phyloP scores from a whole-genome alignment of 2,329 filamentous ascomycete species.

The Bisporella sp. region DNA sequence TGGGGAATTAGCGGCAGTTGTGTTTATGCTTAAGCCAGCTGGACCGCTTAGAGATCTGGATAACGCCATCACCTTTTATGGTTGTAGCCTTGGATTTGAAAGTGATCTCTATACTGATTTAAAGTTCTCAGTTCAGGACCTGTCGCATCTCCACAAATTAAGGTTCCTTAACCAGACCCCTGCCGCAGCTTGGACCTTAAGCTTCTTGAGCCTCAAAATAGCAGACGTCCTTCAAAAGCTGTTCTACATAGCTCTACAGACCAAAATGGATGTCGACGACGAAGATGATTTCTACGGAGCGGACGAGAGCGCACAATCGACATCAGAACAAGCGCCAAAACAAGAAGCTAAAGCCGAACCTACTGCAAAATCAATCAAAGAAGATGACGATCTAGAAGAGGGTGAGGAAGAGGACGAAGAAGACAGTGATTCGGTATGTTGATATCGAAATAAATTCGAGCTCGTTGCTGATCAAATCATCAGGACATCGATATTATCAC shows the following conservation, averaged over 20 bases:
- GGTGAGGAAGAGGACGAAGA: slow-evolving; percentile 58
- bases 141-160: no score
- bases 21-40: slow-evolving; percentile 55
- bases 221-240: neutral
- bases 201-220: no score
- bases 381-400: slow-evolving; percentile 51
- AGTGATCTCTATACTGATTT: neutral
- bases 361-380: slow-evolving; percentile 27
- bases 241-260: slow-evolving; percentile 7
- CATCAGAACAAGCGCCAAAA: slow-evolving; percentile 10
- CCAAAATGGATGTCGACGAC: slow-evolving; percentile 58
- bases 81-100: neutral
- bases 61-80: slow-evolving; percentile 22
- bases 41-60: slow-evolving; percentile 53
- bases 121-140: no score
- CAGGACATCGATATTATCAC: slow-evolving; percentile 64
- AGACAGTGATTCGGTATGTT: slow-evolving; percentile 44
- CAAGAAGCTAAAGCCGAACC: slow-evolving; percentile 19
- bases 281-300: slow-evolving; percentile 62
- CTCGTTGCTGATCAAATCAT: slow-evolving; percentile 7
- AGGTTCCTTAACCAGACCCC: no score
- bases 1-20: slow-evolving; percentile 50
- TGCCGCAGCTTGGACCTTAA: no score
- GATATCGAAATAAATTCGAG: neutral
- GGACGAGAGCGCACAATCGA: slow-evolving; percentile 41